These are phyloP conservation scores for Piper betle DNA, from an alignment of 164 flowering plant genomes.

Conservation along the genomic window DNA sequence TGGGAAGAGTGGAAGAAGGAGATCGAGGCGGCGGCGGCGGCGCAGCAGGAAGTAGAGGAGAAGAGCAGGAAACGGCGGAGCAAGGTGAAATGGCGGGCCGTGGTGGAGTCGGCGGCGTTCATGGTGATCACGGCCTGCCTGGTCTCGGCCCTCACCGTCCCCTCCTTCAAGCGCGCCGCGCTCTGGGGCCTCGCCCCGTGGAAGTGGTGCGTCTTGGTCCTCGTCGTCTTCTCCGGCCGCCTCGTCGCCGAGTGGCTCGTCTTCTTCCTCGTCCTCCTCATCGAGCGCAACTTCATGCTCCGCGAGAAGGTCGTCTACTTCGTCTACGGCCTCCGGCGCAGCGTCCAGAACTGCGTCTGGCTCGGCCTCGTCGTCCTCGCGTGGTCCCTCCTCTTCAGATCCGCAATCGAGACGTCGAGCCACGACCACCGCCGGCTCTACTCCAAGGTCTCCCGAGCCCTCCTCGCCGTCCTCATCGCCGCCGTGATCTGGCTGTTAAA, in stretches of 20 bases:
- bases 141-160: no score
- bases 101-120: constrained; percentile 37
- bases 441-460: constrained; percentile 36
- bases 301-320: constrained; percentile 69
- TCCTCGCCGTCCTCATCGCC: constrained; percentile 43
- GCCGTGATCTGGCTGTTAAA: constrained; percentile 55
- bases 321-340: constrained; percentile 47
- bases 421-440: constrained; percentile 16
- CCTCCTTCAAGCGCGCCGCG: no score
- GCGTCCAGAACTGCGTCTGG: constrained; percentile 57
- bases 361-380: constrained; percentile 47
- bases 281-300: constrained; percentile 56
- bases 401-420: constrained; percentile 29
- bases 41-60: constrained; percentile 17
- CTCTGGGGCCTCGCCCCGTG: no score
- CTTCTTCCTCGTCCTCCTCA: constrained; percentile 40
- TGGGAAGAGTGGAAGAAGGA: not conserved
- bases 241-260: no score
- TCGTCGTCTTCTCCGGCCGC: constrained; percentile 61
- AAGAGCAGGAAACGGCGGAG: constrained; percentile 11
- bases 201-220: no score
- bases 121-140: no score
- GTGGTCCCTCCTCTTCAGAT: constrained; percentile 49
- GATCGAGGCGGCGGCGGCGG: constrained; percentile 36
- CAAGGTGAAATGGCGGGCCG: constrained; percentile 9